Evolutionary conservation across 140 eudicot species (phyloP), one percentile per base, ranked within the genome.

Genomic region (Flaveria floridana): DNA sequence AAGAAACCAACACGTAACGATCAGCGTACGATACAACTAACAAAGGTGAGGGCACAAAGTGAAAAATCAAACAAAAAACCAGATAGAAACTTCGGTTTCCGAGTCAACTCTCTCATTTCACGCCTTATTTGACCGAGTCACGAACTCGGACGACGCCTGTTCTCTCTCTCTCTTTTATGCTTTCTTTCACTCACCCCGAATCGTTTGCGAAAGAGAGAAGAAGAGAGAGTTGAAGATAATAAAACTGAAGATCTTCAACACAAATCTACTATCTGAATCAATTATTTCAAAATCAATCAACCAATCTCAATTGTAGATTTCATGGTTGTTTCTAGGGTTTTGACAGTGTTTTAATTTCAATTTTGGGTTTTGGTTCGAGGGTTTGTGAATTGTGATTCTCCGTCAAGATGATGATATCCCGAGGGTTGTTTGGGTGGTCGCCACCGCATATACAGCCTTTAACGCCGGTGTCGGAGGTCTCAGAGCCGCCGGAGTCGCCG

Each of bases 401-500:
- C 15, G 42, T 20, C 18, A 71, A 81, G 55, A 90, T 93, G 97
- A 90, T 88, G 96, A 70, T 90, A 11, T 84, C 89, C 0, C 75
- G 98, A 82, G 98, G 98, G 20, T 70, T 93, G 73, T 93, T 93
- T 61, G 98, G 98, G 72, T 93, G 98, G 98, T 93, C 98, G 0
- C 98, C 98, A 64, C 97, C 98, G 47, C 98, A 90, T 48, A 84
- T 90, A 71, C 98, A 93, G 80, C 98, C 98, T 11, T 8, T 93
- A 53, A 93, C 98, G 50, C 98, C 98, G 78, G 98, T 93, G 0
- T 93, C 98, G 37, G 98, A 93, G 82, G 98, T 93, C 0, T 93
- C 98, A 41, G 98, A 93, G 90, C 98, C 98, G 68, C 98, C 98
- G 80, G 97, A 93, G 81, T 90, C 98, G 2, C 98, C 98, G 47